A percentile compares a stretch with the other conserved stretches of the same genome.
These are phyloP conservation scores for Fraxinus angustifolia DNA, from an alignment of 305 asterid species.

Conservation along the genomic window DNA sequence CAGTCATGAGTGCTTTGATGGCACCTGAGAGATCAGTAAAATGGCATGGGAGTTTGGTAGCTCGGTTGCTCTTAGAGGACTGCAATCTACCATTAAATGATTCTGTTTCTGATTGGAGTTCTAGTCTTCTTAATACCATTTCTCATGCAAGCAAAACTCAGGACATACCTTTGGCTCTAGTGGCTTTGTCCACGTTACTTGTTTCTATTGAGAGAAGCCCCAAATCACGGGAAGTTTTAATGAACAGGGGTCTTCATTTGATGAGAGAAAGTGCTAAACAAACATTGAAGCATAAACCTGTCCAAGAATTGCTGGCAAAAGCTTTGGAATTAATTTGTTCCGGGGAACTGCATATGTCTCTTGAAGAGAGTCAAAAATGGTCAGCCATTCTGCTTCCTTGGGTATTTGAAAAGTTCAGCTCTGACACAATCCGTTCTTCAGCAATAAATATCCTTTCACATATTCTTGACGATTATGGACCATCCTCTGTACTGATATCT, in stretches of 20 bases:
- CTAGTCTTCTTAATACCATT: slow-evolving; percentile 80
- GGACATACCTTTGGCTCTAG: slow-evolving; percentile 75
- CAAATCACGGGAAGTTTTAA: slow-evolving; percentile 63
- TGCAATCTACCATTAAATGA: slow-evolving; percentile 66
- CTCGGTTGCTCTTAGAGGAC: slow-evolving; percentile 76
- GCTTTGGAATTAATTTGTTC: slow-evolving; percentile 74
- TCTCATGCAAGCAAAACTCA: slow-evolving; percentile 85
- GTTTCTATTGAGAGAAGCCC: slow-evolving; percentile 81
- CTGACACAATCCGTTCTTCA: slow-evolving; percentile 63
- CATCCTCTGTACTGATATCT: slow-evolving; percentile 82
- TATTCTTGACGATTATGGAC: slow-evolving; percentile 94
- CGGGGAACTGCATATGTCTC: slow-evolving; percentile 74
- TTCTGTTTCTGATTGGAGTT: slow-evolving; percentile 81
- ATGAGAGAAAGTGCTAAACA: slow-evolving; percentile 85
- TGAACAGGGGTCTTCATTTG: slow-evolving; percentile 79
- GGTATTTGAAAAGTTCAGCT: slow-evolving; percentile 69
- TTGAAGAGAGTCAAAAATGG: slow-evolving; percentile 96
- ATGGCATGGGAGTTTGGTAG: slow-evolving; percentile 99
- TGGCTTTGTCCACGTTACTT: slow-evolving; percentile 81
- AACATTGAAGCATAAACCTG: slow-evolving; percentile 55
- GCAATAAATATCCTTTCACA: slow-evolving; percentile 80
- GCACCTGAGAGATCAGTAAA: slow-evolving; percentile 99
- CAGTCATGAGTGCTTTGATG: slow-evolving; percentile 77
- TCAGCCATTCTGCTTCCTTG: slow-evolving; percentile 82
- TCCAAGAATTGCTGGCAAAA: slow-evolving; percentile 87